Base-by-base conservation (phyloP, 768 basidiomycete genomes). In the Saitozyma sp. region DNA sequence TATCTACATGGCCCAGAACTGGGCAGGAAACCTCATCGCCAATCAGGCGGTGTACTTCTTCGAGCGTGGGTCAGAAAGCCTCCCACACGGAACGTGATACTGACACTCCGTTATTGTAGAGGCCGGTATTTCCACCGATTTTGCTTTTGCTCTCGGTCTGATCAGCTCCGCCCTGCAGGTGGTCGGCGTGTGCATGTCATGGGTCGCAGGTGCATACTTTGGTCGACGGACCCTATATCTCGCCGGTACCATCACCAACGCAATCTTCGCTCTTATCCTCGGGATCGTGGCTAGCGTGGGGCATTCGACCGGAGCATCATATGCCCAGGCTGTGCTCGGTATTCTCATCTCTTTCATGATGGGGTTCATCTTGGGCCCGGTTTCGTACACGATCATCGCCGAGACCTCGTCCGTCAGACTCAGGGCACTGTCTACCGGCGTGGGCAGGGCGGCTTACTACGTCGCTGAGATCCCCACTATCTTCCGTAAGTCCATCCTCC, bases 1-100 rank as follows among this genome's bases (percentile, higher is more conserved):
- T 59, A 60, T 70, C 53, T 77, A 73, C 58, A 67, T 73, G 39
- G 67, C 64, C n/a, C 75, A 77, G 59, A 77, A 74, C 58, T 60
- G 75, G 16, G 63, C 67, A 19, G 74, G 76, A 46, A 74, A 73
- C 65, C 51, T 68, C 4, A 68, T 71, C 43, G 68, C 66, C 41
- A 67, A 67, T 46, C 66, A 71, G 46, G 64, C 62, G 39, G 71
- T 68, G 20, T 75, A 65, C 62, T 75, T 75, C 59, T 70, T 73
- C 39, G 56, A 73, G 57, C 71, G 66, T 64, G 41, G 46, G 66
- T 64, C 9, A 9, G 9, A 14, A 71, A 16, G 7, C 3, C 2
- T n/a, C 39, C 13, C 39, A 46, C 45, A 61, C 17, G 17, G 58
- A 58, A 17, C 19, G 8, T 17, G 9, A 14, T 9, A 6, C n/a